Conservation (phyloP, 2,329 filamentous ascomycete genomes). For the Fusarium verrucosum region DNA sequence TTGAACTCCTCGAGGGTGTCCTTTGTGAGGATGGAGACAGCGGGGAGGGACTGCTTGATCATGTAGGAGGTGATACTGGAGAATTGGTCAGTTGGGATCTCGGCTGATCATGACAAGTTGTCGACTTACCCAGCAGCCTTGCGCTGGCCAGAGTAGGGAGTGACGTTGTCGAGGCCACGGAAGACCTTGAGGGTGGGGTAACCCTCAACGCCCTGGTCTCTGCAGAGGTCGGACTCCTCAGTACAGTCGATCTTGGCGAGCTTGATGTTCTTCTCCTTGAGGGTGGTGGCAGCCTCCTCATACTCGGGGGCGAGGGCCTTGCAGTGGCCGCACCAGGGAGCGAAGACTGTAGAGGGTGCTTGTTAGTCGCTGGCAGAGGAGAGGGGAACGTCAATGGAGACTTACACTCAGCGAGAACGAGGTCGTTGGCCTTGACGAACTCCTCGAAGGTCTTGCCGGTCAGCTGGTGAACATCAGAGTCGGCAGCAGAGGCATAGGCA, state of each 20-base stretch:
- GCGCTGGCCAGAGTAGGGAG: slow-evolving; percentile 86
- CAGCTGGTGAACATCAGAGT: slow-evolving; percentile 84
- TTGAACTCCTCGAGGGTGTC: slow-evolving; percentile 95
- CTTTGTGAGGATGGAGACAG: slow-evolving; percentile 83
- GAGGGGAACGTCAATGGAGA: slow-evolving; percentile 26
- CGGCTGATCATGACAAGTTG: background rate
- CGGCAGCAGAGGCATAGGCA: slow-evolving; percentile 67
- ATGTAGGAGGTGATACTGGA: slow-evolving; percentile 81
- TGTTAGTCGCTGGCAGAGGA: slow-evolving; percentile 50
- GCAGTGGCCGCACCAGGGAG: slow-evolving; percentile 98
- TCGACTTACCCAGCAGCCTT: slow-evolving; percentile 77
- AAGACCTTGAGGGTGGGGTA: slow-evolving; percentile 99
- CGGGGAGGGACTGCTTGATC: slow-evolving; percentile 96
- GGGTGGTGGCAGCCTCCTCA: slow-evolving; percentile 82
- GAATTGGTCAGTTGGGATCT: slow-evolving; percentile 33
- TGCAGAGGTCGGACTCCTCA: slow-evolving; percentile 90
- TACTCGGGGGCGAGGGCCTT: slow-evolving; percentile 96
- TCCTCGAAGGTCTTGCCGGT: slow-evolving; percentile 87
- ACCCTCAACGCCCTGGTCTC: slow-evolving; percentile 89
- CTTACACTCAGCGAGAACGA: slow-evolving; percentile 95
- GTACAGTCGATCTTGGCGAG: slow-evolving; percentile 95
- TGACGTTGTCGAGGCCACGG: slow-evolving; percentile 83
- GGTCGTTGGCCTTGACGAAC: slow-evolving; percentile 84
- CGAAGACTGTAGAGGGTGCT: slow-evolving; percentile 73
- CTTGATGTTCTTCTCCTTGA: slow-evolving; percentile 89